These are phyloP conservation scores for Pythium periplocum DNA, from an alignment of 352 stramenopile species.

Conservation along the genomic window DNA sequence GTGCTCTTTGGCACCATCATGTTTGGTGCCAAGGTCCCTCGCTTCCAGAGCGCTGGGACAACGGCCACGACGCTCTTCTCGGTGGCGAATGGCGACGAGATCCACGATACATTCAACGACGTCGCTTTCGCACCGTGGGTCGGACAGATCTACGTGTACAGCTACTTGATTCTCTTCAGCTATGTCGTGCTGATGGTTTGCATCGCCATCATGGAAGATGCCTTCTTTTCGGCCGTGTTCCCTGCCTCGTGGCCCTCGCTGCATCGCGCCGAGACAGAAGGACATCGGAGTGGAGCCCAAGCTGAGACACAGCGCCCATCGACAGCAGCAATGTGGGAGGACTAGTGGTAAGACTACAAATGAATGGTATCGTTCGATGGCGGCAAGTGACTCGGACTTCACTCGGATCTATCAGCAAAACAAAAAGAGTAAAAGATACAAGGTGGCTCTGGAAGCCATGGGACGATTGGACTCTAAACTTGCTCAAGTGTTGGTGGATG, in stretches of 20 bases:
- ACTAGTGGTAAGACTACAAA: too few relatives aligned
- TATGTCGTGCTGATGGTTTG: slow-evolving; percentile 88
- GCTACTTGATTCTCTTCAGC: slow-evolving; percentile 85
- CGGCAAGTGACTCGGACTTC: too few relatives aligned
- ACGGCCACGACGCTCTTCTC: slow-evolving; percentile 82
- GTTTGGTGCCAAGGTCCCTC: slow-evolving; percentile 76
- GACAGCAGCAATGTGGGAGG: too few relatives aligned
- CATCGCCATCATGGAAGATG: slow-evolving; percentile 87
- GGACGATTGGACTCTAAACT: too few relatives aligned
- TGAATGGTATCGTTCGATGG: too few relatives aligned
- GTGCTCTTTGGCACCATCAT: slow-evolving; percentile 83
- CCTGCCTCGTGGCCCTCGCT: slow-evolving; percentile 55
- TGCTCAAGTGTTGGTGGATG: too few relatives aligned
- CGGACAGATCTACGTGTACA: slow-evolving; percentile 83
- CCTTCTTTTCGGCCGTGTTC: slow-evolving; percentile 82
- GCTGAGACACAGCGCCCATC: too few relatives aligned
- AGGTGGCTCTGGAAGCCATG: too few relatives aligned
- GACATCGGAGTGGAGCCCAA: too few relatives aligned
- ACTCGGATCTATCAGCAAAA: too few relatives aligned
- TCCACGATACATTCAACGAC: slow-evolving; percentile 80
- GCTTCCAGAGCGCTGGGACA: slow-evolving; percentile 59
- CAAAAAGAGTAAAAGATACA: too few relatives aligned
- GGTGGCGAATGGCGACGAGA: slow-evolving; percentile 84
- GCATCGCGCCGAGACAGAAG: slow-evolving; percentile 17
- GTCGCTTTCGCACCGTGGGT: slow-evolving; percentile 68